phyloP scores from a whole-genome alignment of 257 asterid species.

The Nicotiana attenuata region DNA sequence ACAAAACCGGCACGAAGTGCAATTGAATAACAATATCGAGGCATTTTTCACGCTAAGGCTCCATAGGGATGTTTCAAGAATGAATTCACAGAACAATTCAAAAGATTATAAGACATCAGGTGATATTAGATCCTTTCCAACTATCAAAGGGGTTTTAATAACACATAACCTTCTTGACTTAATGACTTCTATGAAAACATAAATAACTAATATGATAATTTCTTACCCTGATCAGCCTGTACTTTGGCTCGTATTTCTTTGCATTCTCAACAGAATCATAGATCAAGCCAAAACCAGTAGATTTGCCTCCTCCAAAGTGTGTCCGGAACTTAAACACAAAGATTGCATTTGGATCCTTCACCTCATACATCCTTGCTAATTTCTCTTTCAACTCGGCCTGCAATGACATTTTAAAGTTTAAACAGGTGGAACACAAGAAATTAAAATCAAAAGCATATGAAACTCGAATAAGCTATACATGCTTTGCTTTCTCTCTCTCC shows the following conservation, averaged over 20 bases:
- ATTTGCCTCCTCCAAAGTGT: constrained; percentile 82
- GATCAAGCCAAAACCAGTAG: constrained; percentile 79
- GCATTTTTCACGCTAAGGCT: not conserved
- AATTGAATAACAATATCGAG: not conserved
- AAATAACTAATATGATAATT: not conserved
- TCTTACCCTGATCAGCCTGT: constrained; percentile 82
- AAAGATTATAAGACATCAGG: not conserved
- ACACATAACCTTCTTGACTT: not conserved
- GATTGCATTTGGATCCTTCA: constrained; percentile 55
- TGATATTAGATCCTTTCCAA: not conserved
- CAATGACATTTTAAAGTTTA: not conserved
- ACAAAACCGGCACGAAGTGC: not conserved
- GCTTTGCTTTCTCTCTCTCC: not conserved
- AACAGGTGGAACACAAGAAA: not conserved
- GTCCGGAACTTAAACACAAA: constrained; percentile 75
- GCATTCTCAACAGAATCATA: constrained; percentile 76
- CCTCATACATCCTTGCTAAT: constrained; percentile 56
- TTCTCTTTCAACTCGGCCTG: constrained; percentile 78
- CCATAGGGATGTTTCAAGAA: not conserved
- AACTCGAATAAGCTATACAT: not conserved
- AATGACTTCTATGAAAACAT: not conserved
- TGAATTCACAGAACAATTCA: not conserved
- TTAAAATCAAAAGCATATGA: not conserved
- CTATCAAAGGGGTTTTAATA: not conserved
- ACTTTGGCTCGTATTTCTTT: constrained; percentile 82